phyloP scores from a whole-genome alignment of 2,329 filamentous ascomycete species.

The Colletotrichum karsti region DNA sequence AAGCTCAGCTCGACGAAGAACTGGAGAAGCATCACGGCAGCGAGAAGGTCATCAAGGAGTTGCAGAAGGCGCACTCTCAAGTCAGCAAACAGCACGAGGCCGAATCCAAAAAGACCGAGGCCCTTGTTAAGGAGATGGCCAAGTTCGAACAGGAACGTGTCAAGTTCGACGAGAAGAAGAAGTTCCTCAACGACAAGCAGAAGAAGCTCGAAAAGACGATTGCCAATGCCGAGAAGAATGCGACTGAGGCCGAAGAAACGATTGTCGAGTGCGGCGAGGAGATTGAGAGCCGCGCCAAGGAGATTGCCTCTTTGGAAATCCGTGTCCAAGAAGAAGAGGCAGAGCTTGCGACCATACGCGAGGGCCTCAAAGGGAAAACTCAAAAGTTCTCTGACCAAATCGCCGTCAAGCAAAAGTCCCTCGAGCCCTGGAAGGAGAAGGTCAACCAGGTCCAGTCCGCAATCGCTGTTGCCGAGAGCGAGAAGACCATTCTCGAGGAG shows the following conservation, averaged over 20 bases:
- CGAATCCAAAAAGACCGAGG: conserved; percentile 83
- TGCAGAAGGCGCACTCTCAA: conserved; percentile 85
- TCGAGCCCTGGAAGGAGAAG: conserved; percentile 97
- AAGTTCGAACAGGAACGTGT: conserved; percentile 96
- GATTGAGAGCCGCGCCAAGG: conserved; percentile 77
- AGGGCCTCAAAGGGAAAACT: conserved; percentile 92
- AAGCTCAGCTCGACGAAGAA: conserved; percentile 85
- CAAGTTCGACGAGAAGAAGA: conserved; percentile 97
- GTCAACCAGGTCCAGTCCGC: conserved; percentile 96
- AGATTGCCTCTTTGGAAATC: conserved; percentile 80
- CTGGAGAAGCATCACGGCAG: conserved; percentile 91
- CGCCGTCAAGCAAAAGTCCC: conserved; percentile 86
- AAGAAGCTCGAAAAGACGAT: conserved; percentile 95
- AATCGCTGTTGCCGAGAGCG: conserved; percentile 93
- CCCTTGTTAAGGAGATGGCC: conserved; percentile 83
- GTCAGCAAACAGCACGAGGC: conserved; percentile 85
- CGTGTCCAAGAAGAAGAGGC: conserved; percentile 82
- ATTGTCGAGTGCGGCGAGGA: conserved; percentile 82
- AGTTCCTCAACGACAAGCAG: conserved; percentile 88
- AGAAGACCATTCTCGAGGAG: conserved; percentile 90
- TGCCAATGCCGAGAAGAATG: conserved; percentile 77
- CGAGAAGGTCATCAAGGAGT: conserved; percentile 87
- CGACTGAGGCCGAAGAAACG: conserved; percentile 78
- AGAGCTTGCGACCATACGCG: conserved; percentile 83
- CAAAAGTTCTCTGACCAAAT: conserved; percentile 95